These are phyloP conservation scores for Diversispora eburnea DNA, from an alignment of 192 early-diverging fungal species.

Conservation along the genomic window DNA sequence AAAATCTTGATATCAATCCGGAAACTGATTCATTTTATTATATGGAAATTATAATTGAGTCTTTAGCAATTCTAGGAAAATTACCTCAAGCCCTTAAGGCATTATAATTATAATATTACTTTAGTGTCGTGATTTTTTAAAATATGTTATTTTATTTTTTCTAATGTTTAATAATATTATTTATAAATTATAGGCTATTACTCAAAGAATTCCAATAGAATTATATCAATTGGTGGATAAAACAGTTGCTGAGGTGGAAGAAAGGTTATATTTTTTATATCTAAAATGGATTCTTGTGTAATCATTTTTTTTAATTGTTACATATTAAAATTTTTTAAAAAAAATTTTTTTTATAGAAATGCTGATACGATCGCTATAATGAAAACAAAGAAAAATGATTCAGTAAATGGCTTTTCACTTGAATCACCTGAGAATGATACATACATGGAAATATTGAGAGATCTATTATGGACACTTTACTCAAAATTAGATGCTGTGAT, in stretches of 20 bases:
- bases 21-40: constrained; percentile 76
- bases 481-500: constrained; percentile 71
- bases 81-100: constrained; percentile 52
- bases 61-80: constrained; percentile 55
- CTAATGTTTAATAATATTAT: neutral
- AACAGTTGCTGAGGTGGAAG: constrained; percentile 68
- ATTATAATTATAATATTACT: neutral
- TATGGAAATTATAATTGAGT: constrained; percentile 73
- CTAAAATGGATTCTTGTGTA: neutral
- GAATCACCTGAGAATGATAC: constrained; percentile 50
- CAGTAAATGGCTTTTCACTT: constrained; percentile 47
- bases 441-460: constrained; percentile 67
- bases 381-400: constrained; percentile 37
- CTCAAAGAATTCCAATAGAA: constrained; percentile 66
- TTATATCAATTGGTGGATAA: constrained; percentile 69
- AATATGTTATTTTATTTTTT: neutral
- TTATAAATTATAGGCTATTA: constrained; percentile 54
- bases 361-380: constrained; percentile 38
- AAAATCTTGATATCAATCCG: constrained; percentile 62
- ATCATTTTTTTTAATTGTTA: neutral
- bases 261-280: constrained; percentile 42
- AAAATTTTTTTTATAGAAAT: constrained; percentile 14
- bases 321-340: neutral
- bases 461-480: constrained; percentile 73
- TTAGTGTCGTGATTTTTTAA: neutral